Evolutionary conservation across 2,329 filamentous ascomycete species (phyloP).

Genomic region (Exophiala viscosa): DNA sequence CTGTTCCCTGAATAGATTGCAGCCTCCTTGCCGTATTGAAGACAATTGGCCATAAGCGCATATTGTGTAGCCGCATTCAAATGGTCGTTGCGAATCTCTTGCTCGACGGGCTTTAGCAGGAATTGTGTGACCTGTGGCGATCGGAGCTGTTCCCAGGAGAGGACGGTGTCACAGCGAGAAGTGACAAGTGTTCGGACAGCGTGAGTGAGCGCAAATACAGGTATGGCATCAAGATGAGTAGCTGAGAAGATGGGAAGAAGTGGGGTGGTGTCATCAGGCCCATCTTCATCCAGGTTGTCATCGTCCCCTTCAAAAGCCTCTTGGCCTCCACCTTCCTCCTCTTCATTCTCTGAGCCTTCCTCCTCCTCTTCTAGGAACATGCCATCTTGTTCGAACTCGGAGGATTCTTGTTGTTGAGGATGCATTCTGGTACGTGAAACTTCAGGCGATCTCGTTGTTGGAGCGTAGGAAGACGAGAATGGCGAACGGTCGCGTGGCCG

Average conservation of each 20-base stretch:
- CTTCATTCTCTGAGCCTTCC: constrained; percentile 38
- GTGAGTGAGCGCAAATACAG: constrained; percentile 87
- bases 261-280: constrained; percentile 46
- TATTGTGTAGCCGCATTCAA: constrained; percentile 85
- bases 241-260: constrained; percentile 76
- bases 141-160: constrained; percentile 90
- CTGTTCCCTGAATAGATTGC: constrained; percentile 78
- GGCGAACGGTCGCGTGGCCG: constrained; percentile 28
- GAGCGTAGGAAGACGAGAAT: constrained; percentile 31
- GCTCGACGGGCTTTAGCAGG: constrained; percentile 89
- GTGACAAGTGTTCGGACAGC: constrained; percentile 81
- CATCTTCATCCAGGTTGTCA: constrained; percentile 41
- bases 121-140: constrained; percentile 97
- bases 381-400: neutral
- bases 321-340: constrained; percentile 39
- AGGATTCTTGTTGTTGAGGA: constrained; percentile 1
- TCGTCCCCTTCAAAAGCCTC: constrained; percentile 22
- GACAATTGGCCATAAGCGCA: constrained; percentile 85
- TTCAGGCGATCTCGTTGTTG: constrained; percentile 19
- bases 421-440: constrained; percentile 17
- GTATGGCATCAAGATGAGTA: constrained; percentile 74
- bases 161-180: constrained; percentile 80
- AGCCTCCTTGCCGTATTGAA: constrained; percentile 88
- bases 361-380: constrained; percentile 19
- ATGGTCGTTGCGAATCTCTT: constrained; percentile 77